A percentile compares a stretch with the other conserved stretches of the same genome.
These are phyloP conservation scores for Debaryomyces hansenii DNA, from an alignment of 805 yeast genomes.

Conservation along the genomic window DNA sequence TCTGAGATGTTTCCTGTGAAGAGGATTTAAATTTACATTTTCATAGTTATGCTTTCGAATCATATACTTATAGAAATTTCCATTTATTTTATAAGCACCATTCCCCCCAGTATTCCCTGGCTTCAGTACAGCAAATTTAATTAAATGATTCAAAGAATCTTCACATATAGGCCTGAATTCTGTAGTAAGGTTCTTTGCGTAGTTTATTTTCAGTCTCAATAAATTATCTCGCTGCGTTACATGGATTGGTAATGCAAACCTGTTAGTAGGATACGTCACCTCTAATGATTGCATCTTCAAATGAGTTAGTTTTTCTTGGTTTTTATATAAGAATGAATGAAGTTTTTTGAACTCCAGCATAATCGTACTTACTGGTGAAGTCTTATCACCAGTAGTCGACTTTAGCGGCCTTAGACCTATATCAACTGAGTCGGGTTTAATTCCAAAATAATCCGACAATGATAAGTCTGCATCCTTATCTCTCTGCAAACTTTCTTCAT, in stretches of 20 bases:
- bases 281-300: slow-evolving; percentile 30
- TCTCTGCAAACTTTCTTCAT: slow-evolving; percentile 13
- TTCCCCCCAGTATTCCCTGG: neutral
- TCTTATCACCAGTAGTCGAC: neutral
- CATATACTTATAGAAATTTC: slow-evolving; percentile 28
- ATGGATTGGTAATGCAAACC: slow-evolving; percentile 32
- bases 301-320: slow-evolving; percentile 20
- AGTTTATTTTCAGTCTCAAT: slow-evolving; percentile 22
- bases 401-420: neutral
- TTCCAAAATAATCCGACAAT: slow-evolving; percentile 10
- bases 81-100: slow-evolving; percentile 13
- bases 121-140: slow-evolving; percentile 13
- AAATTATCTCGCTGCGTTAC: slow-evolving; percentile 24
- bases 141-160: slow-evolving; percentile 15
- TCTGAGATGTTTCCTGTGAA: slow-evolving; percentile 17
- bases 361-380: slow-evolving; percentile 1
- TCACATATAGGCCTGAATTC: slow-evolving; percentile 21
- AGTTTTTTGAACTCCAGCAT: slow-evolving; percentile 13
- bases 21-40: slow-evolving; percentile 12
- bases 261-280: slow-evolving; percentile 28
- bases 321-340: slow-evolving; percentile 19
- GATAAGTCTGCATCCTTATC: slow-evolving; percentile 15
- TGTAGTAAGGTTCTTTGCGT: slow-evolving; percentile 19
- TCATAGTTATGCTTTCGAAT: slow-evolving; percentile 19
- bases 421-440: neutral